phyloP scores from a whole-genome alignment of 495 filamentous ascomycete species.

The Aspergillus conjunctus region DNA sequence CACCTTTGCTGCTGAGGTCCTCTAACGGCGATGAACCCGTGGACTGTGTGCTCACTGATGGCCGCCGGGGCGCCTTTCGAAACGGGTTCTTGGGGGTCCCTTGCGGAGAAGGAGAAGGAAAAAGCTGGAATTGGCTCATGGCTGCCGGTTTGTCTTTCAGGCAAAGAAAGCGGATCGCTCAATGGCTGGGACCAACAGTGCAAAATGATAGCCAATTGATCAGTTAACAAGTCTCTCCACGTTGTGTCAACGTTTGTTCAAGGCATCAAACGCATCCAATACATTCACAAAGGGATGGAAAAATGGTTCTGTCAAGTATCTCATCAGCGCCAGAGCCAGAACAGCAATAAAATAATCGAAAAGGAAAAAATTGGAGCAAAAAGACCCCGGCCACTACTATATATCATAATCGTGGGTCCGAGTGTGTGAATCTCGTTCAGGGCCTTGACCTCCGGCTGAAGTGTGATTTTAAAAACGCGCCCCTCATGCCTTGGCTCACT shows the following conservation, averaged over 20 bases:
- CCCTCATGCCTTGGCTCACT: slow-evolving; percentile 17
- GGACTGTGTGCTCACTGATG: slow-evolving; percentile 30
- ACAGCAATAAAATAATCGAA: slow-evolving; percentile 1
- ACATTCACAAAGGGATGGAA: not conserved
- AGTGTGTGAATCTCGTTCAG: not conserved
- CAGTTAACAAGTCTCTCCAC: not conserved
- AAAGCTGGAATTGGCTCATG: slow-evolving; percentile 56
- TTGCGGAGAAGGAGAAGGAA: slow-evolving; percentile 51
- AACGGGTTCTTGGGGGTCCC: slow-evolving; percentile 45
- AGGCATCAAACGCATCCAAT: slow-evolving; percentile 10
- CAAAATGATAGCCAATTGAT: not conserved
- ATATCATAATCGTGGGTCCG: slow-evolving; percentile 5
- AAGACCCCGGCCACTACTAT: slow-evolving; percentile 5
- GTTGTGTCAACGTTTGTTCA: not conserved
- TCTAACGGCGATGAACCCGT: slow-evolving; percentile 40
- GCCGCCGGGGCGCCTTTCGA: slow-evolving; percentile 33
- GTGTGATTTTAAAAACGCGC: slow-evolving; percentile 7
- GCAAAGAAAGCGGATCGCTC: not conserved
- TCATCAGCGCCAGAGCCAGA: not conserved
- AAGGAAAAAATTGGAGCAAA: not conserved
- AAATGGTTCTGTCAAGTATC: not conserved
- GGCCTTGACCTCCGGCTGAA: slow-evolving; percentile 12
- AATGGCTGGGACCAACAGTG: not conserved
- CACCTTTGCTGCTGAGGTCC: slow-evolving; percentile 34
- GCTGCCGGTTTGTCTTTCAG: slow-evolving; percentile 12